phyloP scores from a whole-genome alignment of 139 green algal genomes.

The Closterium sp. region DNA sequence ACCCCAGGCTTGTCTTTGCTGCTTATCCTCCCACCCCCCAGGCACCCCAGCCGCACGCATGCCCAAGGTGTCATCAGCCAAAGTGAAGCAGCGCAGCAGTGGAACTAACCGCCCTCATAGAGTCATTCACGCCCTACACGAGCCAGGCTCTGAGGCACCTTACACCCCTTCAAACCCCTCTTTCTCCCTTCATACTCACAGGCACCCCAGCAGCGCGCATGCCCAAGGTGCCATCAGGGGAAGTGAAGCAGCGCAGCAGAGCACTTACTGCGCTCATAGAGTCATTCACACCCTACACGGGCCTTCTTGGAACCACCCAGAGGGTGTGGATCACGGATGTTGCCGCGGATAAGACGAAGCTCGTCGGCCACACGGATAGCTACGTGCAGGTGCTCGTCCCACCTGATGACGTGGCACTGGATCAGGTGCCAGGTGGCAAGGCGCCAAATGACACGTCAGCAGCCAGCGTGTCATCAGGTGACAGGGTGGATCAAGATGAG shows the following conservation, averaged over 20 bases:
- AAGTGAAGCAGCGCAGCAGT: slow-evolving; percentile 61
- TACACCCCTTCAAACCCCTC: too few relatives aligned
- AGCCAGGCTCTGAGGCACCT: too few relatives aligned
- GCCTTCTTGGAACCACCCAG: slow-evolving; percentile 66
- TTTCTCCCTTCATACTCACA: slow-evolving; percentile 39
- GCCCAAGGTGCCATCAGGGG: slow-evolving; percentile 65
- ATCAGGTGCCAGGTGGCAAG: neutral
- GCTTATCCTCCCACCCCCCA: slow-evolving; percentile 46
- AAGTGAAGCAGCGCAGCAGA: slow-evolving; percentile 60
- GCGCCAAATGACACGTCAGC: neutral
- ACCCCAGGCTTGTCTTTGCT: too few relatives aligned
- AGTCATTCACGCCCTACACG: slow-evolving; percentile 66
- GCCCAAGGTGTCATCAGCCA: too few relatives aligned
- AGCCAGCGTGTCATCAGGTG: neutral
- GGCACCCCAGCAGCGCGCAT: slow-evolving; percentile 89
- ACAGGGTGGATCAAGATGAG: neutral
- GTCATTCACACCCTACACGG: slow-evolving; percentile 62
- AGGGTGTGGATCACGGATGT: slow-evolving; percentile 79
- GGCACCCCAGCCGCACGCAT: slow-evolving; percentile 85
- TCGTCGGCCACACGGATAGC: slow-evolving; percentile 72
- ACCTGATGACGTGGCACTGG: neutral
- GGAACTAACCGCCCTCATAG: slow-evolving; percentile 67
- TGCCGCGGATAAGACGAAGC: slow-evolving; percentile 68
- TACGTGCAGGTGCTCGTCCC: neutral
- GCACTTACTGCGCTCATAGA: slow-evolving; percentile 71